These are phyloP conservation scores for Striga hermonthica DNA, from an alignment of 305 asterid genomes.

Conservation along the genomic window DNA sequence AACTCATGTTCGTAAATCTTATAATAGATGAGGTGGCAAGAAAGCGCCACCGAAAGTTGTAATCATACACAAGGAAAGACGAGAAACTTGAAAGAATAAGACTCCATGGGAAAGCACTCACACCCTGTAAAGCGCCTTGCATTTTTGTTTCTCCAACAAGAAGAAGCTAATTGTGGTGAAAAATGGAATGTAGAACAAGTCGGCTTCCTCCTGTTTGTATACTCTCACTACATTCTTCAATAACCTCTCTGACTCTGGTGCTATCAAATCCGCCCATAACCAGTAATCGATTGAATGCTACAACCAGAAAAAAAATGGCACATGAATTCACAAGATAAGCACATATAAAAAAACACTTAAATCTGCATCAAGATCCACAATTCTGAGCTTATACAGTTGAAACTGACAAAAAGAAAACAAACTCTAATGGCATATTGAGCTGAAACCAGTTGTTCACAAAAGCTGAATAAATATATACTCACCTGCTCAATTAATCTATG, in stretches of 20 bases:
- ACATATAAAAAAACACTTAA: background rate
- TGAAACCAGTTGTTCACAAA: background rate
- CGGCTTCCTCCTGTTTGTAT: constrained; percentile 84
- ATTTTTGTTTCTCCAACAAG: constrained; percentile 83
- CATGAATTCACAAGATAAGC: constrained; percentile 14
- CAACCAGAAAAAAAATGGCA: constrained; percentile 25
- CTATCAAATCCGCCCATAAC: constrained; percentile 95
- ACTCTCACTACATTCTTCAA: constrained; percentile 82
- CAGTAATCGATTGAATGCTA: constrained; percentile 97
- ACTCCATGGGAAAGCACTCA: constrained; percentile 69
- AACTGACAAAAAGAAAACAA: constrained; percentile 1
- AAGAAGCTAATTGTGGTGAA: constrained; percentile 92
- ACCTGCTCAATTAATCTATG: constrained; percentile 94
- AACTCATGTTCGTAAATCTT: constrained; percentile 15
- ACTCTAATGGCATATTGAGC: constrained; percentile 6
- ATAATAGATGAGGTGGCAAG: background rate
- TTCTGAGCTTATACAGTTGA: constrained; percentile 17
- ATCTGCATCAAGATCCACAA: constrained; percentile 11
- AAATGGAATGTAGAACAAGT: constrained; percentile 92
- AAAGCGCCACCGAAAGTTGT: background rate
- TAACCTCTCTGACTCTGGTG: constrained; percentile 74
- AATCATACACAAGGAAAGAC: constrained; percentile 23
- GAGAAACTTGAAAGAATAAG: constrained; percentile 23
- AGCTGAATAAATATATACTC: constrained; percentile 15
- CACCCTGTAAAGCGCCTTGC: constrained; percentile 99